Base-by-base conservation (phyloP, 257 asterid species). In the Lavandula angustifolia region DNA sequence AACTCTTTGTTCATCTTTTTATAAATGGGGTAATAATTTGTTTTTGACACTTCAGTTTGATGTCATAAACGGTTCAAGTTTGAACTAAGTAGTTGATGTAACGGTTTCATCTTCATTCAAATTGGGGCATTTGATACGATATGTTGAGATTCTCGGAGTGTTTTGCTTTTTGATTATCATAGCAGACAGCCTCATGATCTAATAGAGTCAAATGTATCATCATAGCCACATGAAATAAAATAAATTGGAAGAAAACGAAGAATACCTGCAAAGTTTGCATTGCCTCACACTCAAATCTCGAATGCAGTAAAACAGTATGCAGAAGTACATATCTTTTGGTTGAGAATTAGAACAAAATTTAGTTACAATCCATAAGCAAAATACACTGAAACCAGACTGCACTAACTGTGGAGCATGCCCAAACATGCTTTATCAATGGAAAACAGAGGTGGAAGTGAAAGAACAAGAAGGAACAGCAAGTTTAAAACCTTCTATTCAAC, bases 1-100 rank as follows among this genome's bases (percentile, higher is more conserved):
- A 9, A n/a, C 27, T 49, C 27, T 43, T 29, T 57, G 47, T 43
- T 51, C 14, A 50, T 13, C 17, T 59, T 34, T 43, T 14, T 16
- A 17, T 18, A 54, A 33, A 12, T 43, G 50, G 60, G 59, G 68
- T 40, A 72, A 72, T 75, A 75, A 72, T 68, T 50, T 68, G 64
- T 59, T 48, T 40, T 63, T 14, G 62, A 27, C 22, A 22, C 41
- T 60, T 14, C 31, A 16, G 40, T 57, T 52, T 6, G 42, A 4
- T 12, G n/a, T 12, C n/a, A 1, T 12, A 44, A n/a, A 44, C 50
- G 17, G 5, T 44, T 44, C 18, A 44, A 44, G 50, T 0, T 44
- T n/a, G 50, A 44, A 17, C 50, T n/a, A 3, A 12, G 13, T 10
- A 7, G 13, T 10, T 42, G 8, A 2, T 22, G 27, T 22, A 22